These are phyloP conservation scores for Auricularia sp. DNA, from an alignment of 768 basidiomycete species.

Conservation along the genomic window DNA sequence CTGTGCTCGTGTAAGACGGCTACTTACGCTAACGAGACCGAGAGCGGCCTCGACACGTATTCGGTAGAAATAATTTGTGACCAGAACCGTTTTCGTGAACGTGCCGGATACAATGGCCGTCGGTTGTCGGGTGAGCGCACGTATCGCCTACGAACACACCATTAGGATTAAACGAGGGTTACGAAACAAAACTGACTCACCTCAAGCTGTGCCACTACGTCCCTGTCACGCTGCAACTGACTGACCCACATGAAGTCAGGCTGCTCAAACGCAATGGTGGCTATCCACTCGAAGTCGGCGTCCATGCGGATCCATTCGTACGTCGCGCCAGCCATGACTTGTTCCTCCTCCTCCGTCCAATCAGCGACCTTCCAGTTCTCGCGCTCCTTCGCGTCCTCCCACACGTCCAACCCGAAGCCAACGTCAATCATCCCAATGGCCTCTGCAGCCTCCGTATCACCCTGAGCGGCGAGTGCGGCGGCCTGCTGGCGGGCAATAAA, in stretches of 20 bases:
- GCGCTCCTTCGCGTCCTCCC: slow-evolving; percentile 91
- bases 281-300: slow-evolving; percentile 98
- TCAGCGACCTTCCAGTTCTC: slow-evolving; percentile 95
- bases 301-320: slow-evolving; percentile 99
- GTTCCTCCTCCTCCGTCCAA: slow-evolving; percentile 96
- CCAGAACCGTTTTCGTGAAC: slow-evolving; percentile 85
- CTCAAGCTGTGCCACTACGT: slow-evolving; percentile 95
- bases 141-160: slow-evolving; percentile 62
- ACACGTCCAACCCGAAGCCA: slow-evolving; percentile 86
- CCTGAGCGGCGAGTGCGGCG: slow-evolving; percentile 85
- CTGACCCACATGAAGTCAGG: slow-evolving; percentile 99
- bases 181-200: slow-evolving; percentile 34
- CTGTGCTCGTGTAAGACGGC: slow-evolving; percentile 6
- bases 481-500: slow-evolving; percentile 88
- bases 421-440: slow-evolving; percentile 91
- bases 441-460: slow-evolving; percentile 84
- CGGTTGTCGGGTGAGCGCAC: slow-evolving; percentile 71
- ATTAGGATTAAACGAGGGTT: not conserved
- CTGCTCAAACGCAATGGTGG: slow-evolving; percentile 84
- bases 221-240: slow-evolving; percentile 88
- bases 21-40: slow-evolving; percentile 68
- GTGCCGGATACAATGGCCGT: slow-evolving; percentile 83
- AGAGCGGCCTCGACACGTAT: slow-evolving; percentile 90
- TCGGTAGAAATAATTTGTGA: slow-evolving; percentile 91
- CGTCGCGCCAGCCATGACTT: slow-evolving; percentile 85